A percentile compares a stretch with the other conserved stretches of the same genome.
Conservation (phyloP, 495 filamentous ascomycete genomes). For the Trichoderma orchidacearum region DNA sequence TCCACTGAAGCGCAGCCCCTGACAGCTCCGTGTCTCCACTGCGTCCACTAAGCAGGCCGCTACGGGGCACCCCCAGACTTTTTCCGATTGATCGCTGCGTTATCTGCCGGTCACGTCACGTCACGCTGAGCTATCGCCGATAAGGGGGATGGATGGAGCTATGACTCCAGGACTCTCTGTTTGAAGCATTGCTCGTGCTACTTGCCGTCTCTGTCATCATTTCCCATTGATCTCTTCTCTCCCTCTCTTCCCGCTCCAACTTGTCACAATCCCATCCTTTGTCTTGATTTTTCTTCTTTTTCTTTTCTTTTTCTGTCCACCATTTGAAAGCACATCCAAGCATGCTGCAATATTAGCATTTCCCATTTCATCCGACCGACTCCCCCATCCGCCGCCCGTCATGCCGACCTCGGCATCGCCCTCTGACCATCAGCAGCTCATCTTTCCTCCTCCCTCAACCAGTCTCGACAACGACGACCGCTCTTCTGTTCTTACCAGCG, state of each 20-base stretch:
- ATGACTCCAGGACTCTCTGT: no score
- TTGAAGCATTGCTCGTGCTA: no score
- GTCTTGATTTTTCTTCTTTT: no score
- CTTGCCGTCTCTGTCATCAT: no score
- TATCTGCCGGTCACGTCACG: background rate
- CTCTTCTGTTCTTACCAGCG: slow-evolving; percentile 12
- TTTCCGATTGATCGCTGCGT: background rate
- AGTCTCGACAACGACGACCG: slow-evolving; percentile 7
- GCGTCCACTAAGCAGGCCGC: background rate
- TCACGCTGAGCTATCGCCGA: background rate
- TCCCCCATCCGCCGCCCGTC: background rate
- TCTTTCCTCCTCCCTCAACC: background rate
- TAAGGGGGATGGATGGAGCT: no score
- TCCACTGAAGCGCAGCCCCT: background rate
- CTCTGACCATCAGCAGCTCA: background rate
- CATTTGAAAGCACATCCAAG: background rate
- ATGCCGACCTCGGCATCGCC: background rate
- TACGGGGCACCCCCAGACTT: background rate
- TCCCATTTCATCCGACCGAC: background rate
- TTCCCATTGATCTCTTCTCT: no score
- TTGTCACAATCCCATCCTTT: background rate
- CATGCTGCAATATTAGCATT: background rate
- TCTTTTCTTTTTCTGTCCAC: background rate
- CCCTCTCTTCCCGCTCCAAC: background rate
- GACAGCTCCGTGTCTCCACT: background rate